phyloP scores from a whole-genome alignment of 2,329 filamentous ascomycete species.

The Aureobasidium subglaciale region DNA sequence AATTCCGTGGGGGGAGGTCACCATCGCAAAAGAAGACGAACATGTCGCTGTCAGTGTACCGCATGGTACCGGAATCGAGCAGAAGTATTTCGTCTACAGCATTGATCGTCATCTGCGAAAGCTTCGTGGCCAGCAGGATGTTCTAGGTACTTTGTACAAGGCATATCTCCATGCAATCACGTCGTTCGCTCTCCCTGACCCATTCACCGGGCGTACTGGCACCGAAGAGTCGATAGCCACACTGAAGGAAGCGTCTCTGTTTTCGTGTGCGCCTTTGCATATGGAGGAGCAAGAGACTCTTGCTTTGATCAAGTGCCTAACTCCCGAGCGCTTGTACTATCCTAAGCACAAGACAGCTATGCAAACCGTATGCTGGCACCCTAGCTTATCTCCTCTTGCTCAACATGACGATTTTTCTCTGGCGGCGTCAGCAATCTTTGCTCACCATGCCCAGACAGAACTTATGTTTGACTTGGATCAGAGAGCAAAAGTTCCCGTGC shows the following conservation, averaged over 20 bases:
- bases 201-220: conserved; percentile 52
- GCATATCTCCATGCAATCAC: conserved; percentile 56
- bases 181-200: conserved; percentile 51
- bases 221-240: conserved; percentile 45
- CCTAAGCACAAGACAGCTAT: conserved; percentile 35
- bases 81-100: conserved; percentile 46
- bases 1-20: conserved; percentile 41
- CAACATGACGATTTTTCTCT: conserved; percentile 35
- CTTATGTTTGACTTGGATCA: not conserved
- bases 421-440: conserved; percentile 23
- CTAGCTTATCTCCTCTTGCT: conserved; percentile 30
- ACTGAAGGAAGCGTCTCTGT: conserved; percentile 19
- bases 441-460: conserved; percentile 14
- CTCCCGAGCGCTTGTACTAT: conserved; percentile 37
- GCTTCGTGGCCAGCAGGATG: conserved; percentile 44
- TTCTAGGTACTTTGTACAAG: conserved; percentile 46
- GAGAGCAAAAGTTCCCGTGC: not conserved
- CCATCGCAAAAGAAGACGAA: conserved; percentile 35
- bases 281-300: conserved; percentile 21
- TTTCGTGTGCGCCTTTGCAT: conserved; percentile 22
- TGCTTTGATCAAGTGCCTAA: conserved; percentile 25
- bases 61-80: not conserved
- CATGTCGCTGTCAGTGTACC: not conserved
- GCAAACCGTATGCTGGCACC: conserved; percentile 40
- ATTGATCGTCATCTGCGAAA: conserved; percentile 51